Evolutionary conservation across 2,329 filamentous ascomycete species (phyloP).

Genomic region (Cryphonectria carpinicola): DNA sequence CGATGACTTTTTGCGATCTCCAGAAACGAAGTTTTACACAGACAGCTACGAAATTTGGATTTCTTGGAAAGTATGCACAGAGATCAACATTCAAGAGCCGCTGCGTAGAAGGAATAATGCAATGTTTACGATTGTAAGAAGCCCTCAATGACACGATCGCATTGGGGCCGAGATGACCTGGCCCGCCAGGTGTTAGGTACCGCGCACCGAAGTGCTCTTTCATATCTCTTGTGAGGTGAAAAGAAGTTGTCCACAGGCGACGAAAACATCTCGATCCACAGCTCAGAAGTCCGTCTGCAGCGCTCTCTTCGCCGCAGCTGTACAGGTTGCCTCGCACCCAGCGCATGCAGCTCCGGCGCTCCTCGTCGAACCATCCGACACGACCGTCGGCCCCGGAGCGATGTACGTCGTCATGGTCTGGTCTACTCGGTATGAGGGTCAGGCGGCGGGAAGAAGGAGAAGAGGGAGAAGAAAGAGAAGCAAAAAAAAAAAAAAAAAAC

Average conservation of each 20-base stretch:
- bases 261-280: not conserved
- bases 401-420: constrained; percentile 44
- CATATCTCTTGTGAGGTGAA: not conserved
- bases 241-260: not conserved
- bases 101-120: not conserved
- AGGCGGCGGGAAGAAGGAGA: too few relatives aligned
- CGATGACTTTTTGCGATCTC: too few relatives aligned
- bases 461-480: too few relatives aligned
- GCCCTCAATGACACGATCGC: not conserved
- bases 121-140: not conserved
- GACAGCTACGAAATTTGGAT: too few relatives aligned
- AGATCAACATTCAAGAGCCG: not conserved
- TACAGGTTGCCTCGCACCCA: constrained; percentile 46
- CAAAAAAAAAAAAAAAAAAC: too few relatives aligned
- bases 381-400: constrained; percentile 49
- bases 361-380: constrained; percentile 46
- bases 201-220: not conserved
- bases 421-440: constrained; percentile 31
- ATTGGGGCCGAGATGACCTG: not conserved
- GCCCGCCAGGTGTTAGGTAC: not conserved
- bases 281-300: not conserved
- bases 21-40: too few relatives aligned
- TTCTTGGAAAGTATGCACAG: too few relatives aligned
- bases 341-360: constrained; percentile 44
- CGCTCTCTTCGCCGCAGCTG: constrained; percentile 31